These are phyloP conservation scores for Calonectria montana DNA, from an alignment of 2,329 filamentous ascomycete genomes.

Conservation along the genomic window DNA sequence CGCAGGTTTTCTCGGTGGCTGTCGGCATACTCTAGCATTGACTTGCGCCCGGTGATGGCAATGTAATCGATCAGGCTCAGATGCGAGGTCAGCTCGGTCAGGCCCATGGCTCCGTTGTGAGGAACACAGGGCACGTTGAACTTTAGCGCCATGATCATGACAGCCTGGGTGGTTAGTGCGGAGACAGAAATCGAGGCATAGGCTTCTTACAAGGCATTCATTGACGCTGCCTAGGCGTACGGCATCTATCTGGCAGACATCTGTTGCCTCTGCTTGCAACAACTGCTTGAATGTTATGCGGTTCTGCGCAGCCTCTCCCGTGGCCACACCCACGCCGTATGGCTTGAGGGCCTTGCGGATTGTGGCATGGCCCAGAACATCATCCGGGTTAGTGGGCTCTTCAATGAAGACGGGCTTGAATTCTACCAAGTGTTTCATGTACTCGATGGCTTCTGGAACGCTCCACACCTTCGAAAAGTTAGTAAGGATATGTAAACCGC, in stretches of 20 bases:
- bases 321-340: conserved; percentile 84
- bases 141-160: conserved; percentile 87
- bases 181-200: neutral
- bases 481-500: neutral
- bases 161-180: conserved; percentile 59
- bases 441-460: conserved; percentile 87
- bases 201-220: conserved; percentile 72
- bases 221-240: conserved; percentile 92
- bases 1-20: conserved; percentile 94
- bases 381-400: conserved; percentile 91
- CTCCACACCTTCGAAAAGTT: conserved; percentile 72
- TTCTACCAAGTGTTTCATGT: conserved; percentile 84
- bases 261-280: conserved; percentile 81
- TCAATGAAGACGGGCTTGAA: conserved; percentile 96
- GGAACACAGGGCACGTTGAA: conserved; percentile 85
- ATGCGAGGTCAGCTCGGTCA: conserved; percentile 95
- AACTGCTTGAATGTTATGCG: conserved; percentile 95
- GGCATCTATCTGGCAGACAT: conserved; percentile 90
- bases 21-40: conserved; percentile 90
- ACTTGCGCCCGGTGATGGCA: conserved; percentile 82
- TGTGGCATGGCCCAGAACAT: conserved; percentile 87
- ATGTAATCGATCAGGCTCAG: conserved; percentile 93
- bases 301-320: conserved; percentile 96
- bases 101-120: conserved; percentile 87
- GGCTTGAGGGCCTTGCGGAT: conserved; percentile 83